phyloP scores from a whole-genome alignment of 2,329 filamentous ascomycete genomes.

The Ceratocystis diversiconidia region DNA sequence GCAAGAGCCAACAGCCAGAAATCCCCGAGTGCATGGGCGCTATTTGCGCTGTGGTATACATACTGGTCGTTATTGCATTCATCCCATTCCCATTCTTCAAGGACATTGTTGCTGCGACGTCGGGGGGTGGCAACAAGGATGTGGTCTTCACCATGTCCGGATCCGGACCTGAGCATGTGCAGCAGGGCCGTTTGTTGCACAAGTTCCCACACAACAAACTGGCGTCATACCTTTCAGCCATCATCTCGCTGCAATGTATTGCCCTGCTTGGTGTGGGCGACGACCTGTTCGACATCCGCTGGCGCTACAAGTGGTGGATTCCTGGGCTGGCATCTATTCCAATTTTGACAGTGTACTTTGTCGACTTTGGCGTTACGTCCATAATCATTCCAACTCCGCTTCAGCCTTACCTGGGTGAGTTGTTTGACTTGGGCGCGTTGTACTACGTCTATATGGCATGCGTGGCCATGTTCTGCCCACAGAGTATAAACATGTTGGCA shows the following conservation, averaged over 20 bases:
- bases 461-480: slow-evolving; percentile 92
- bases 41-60: slow-evolving; percentile 81
- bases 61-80: slow-evolving; percentile 78
- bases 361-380: slow-evolving; percentile 93
- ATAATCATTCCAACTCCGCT: slow-evolving; percentile 82
- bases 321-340: slow-evolving; percentile 87
- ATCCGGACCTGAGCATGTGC: slow-evolving; percentile 36
- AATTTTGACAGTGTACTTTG: slow-evolving; percentile 91
- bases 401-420: slow-evolving; percentile 67
- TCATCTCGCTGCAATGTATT: slow-evolving; percentile 82
- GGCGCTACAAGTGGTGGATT: slow-evolving; percentile 98
- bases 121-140: slow-evolving; percentile 82
- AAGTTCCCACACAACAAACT: slow-evolving; percentile 94
- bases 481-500: slow-evolving; percentile 98
- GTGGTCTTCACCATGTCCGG: slow-evolving; percentile 52
- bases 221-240: slow-evolving; percentile 84
- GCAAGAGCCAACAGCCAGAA: slow-evolving; percentile 53
- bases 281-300: slow-evolving; percentile 94
- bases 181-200: slow-evolving; percentile 75
- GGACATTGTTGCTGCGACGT: slow-evolving; percentile 89
- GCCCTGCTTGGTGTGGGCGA: slow-evolving; percentile 86
- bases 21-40: slow-evolving; percentile 95
- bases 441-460: slow-evolving; percentile 98
- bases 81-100: slow-evolving; percentile 97
- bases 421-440: slow-evolving; percentile 65